Conservation (phyloP, 768 basidiomycete genomes). For the Suillus lakei region DNA sequence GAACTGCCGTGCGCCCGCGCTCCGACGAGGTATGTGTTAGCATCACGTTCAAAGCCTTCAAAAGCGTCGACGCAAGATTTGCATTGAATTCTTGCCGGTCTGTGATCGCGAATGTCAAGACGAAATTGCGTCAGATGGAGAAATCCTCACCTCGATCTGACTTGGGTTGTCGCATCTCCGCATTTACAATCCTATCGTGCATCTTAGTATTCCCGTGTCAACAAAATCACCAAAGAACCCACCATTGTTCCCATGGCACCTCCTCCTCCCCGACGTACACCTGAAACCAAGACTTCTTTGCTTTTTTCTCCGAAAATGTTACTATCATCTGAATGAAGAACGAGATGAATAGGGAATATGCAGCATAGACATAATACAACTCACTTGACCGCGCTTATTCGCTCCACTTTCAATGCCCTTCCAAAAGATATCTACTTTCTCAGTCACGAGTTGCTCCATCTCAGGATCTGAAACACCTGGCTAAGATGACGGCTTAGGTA, state of each 20-base stretch:
- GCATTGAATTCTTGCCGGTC: slow-evolving; percentile 58
- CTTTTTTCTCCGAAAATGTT: slow-evolving; percentile 77
- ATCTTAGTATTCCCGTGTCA: not conserved
- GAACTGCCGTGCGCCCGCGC: slow-evolving; percentile 72
- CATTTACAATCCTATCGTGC: slow-evolving; percentile 70
- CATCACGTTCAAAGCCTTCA: slow-evolving; percentile 71
- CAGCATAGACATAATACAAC: not conserved
- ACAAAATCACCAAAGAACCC: slow-evolving; percentile 13
- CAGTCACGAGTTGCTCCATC: slow-evolving; percentile 72
- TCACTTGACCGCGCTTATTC: slow-evolving; percentile 73
- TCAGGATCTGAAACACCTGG: slow-evolving; percentile 78
- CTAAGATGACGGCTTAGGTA: slow-evolving; percentile 37
- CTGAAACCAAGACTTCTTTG: slow-evolving; percentile 80
- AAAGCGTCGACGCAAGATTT: slow-evolving; percentile 63
- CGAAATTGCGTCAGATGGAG: not conserved
- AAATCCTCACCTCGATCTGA: slow-evolving; percentile 56
- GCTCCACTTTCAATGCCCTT: slow-evolving; percentile 67
- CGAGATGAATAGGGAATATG: not conserved
- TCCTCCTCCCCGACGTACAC: slow-evolving; percentile 78
- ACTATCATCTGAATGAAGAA: slow-evolving; percentile 54
- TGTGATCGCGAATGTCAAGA: slow-evolving; percentile 22
- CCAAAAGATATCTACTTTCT: slow-evolving; percentile 83
- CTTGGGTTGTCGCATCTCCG: slow-evolving; percentile 75
- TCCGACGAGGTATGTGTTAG: slow-evolving; percentile 81
- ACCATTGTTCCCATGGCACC: slow-evolving; percentile 90